Evolutionary conservation across 73 alveolate species (phyloP), one percentile per base, ranked within the genome.

Genomic region (Paramecium tetraurelia): DNA sequence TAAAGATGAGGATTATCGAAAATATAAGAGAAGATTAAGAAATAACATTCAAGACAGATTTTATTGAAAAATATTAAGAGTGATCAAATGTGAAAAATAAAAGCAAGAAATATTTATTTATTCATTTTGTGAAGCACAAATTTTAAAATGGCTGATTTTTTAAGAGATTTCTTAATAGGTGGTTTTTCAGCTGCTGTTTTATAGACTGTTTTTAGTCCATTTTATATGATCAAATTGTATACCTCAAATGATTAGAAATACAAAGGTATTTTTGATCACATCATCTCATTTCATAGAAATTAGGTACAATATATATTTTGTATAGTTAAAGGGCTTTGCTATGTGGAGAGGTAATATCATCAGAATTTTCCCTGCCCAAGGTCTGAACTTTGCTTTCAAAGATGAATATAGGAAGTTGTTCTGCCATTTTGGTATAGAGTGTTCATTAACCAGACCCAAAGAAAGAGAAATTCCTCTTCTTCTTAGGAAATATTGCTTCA

Each of bases 301-400:
- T 89, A 87, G 70, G 89, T 76, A 76, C 8, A 27, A 9, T 11
- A 7, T 7, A 27, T 24, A 33, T n/a, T 12, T 8, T 33, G 38
- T 2, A 24, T 70, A 10, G n/a, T 38, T 9, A 7, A 90, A 96
- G 86, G 99, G 99, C 14, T 27, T 98, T 50, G 92, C 98, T 12
- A 92, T 97, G 93, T 98, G 99, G 99, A 93, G 99, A 85, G 99
- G 99, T 50, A 97, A 97, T 95, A 95, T 96, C 89, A 50, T 96
- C 93, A 94, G 99, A 85, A 97, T 96, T 92, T 76, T 93, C 38
- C 98, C 98, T 11, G 89, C 97, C 10, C 96, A 98, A 92, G 99
- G 99, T 58, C 90, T 97, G 70, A 96, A 97, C 96, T 95, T 98
- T 92, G 98, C 99, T 46, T 95, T 96, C 93, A 97, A 97, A 94